Conservation (phyloP, 306 rosid species). For the Astragalus glycyphyllos region DNA sequence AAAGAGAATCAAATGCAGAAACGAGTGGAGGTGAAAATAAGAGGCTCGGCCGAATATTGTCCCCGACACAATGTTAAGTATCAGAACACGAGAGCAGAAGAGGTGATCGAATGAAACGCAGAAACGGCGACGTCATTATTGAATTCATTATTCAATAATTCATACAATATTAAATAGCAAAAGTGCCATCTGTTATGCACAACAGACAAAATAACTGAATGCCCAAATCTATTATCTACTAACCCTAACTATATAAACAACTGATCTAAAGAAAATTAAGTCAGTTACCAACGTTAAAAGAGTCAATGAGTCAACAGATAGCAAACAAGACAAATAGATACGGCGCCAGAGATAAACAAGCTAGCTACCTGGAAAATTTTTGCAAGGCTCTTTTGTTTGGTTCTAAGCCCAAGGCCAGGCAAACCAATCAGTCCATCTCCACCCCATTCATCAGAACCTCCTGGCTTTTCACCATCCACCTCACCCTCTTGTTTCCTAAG, state of each 20-base stretch:
- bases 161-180: constrained; percentile 2
- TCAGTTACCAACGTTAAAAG: not conserved
- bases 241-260: not conserved
- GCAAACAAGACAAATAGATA: not conserved
- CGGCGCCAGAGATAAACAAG: not conserved
- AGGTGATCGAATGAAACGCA: not conserved
- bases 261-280: not conserved
- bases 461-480: constrained; percentile 49
- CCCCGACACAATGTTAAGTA: not conserved
- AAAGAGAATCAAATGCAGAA: not conserved
- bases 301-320: not conserved
- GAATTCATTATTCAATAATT: not conserved
- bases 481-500: constrained; percentile 58
- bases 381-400: constrained; percentile 86
- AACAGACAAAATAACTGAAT: not conserved
- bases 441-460: constrained; percentile 68
- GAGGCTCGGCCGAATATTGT: not conserved
- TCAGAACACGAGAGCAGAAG: not conserved
- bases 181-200: not conserved
- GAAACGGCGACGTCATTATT: not conserved
- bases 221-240: not conserved
- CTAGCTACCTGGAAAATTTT: constrained; percentile 88
- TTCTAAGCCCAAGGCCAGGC: constrained; percentile 82
- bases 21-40: not conserved
- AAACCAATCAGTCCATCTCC: constrained; percentile 85